Evolutionary conservation across 495 filamentous ascomycete species (phyloP).

Genomic region (Cudoniella acicularis): DNA sequence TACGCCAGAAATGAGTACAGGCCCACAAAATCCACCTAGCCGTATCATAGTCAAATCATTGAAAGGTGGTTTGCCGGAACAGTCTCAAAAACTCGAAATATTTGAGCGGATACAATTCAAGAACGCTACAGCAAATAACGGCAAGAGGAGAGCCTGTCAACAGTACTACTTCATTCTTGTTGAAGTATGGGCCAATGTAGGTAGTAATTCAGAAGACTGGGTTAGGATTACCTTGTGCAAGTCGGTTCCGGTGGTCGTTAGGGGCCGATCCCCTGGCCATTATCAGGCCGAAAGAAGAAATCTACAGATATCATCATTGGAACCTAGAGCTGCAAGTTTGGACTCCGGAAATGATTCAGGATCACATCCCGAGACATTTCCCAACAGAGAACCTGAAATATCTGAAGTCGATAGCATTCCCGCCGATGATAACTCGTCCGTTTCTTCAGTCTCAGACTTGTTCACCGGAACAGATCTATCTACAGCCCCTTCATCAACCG

Average conservation of each 20-base stretch:
- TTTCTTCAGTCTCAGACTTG: no score
- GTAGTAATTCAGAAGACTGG: slow-evolving; percentile 2
- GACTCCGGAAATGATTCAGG: no score
- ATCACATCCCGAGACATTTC: no score
- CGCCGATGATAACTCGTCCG: no score
- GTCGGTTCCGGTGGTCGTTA: background rate
- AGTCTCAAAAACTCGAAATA: slow-evolving; percentile 52
- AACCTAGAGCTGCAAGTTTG: no score
- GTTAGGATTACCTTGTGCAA: background rate
- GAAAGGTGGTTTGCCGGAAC: background rate
- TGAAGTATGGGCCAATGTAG: slow-evolving; percentile 75
- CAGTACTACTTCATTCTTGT: slow-evolving; percentile 89
- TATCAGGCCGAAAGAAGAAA: no score
- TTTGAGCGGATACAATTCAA: slow-evolving; percentile 96
- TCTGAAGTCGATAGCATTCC: no score
- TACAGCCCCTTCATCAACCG: no score
- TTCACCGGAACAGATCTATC: no score
- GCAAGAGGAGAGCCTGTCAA: slow-evolving; percentile 81
- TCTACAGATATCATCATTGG: no score
- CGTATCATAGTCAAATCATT: background rate
- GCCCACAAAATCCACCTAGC: background rate
- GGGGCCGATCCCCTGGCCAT: background rate
- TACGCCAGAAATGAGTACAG: slow-evolving; percentile 59
- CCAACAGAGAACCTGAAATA: no score
- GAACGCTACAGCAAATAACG: slow-evolving; percentile 89